Base-by-base conservation (phyloP, 192 early-diverging fungal genomes). In the Paraglomus occultum region DNA sequence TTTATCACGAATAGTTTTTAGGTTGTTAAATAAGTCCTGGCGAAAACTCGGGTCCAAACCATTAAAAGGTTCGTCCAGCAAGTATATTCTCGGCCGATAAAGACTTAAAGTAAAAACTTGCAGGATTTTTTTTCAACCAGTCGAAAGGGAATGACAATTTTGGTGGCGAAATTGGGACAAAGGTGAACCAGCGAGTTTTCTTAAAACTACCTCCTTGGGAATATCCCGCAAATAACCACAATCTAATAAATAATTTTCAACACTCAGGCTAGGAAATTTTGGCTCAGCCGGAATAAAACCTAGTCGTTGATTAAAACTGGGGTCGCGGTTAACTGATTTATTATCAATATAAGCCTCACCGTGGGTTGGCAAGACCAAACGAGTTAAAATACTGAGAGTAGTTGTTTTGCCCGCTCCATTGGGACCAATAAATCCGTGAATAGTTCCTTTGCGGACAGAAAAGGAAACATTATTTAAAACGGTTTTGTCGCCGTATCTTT, bases 401-500 rank as follows among this genome's bases (percentile, higher is more conserved):
- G 80, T 87, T 2, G 83, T 83, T 61, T 87, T 87, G 10, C 86
- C 86, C 7, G 80, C 80, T 11, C 87, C 87, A 60, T 88, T 88
- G 58, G 84, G 83, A 49, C 85, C 84, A 64, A 85, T 69, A 51
- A 87, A 76, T 17, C 81, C 78, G 42, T 85, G 64, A 39, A 80
- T 84, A 23, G 54, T 57, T 57, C 54, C 54, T 57, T 57, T 57
- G 4, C 54, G 54, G 22, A 57, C 54, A 4, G 18, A 57, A 57
- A 57, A 57, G 54, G 54, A 57, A 57, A 57, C 22, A 23, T 57
- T 57, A 57, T 57, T 57, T 20, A 57, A 57, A 23, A 57, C 54
- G n/a, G 54, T 57, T 57, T 57, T 57, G 31, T 57, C 6, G 18
- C 22, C 54, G 22, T 57, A 57, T 57, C 54, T 57, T 57, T 57